Conservation (phyloP, 2,329 filamentous ascomycete genomes). For the Leptographium wingfieldii region DNA sequence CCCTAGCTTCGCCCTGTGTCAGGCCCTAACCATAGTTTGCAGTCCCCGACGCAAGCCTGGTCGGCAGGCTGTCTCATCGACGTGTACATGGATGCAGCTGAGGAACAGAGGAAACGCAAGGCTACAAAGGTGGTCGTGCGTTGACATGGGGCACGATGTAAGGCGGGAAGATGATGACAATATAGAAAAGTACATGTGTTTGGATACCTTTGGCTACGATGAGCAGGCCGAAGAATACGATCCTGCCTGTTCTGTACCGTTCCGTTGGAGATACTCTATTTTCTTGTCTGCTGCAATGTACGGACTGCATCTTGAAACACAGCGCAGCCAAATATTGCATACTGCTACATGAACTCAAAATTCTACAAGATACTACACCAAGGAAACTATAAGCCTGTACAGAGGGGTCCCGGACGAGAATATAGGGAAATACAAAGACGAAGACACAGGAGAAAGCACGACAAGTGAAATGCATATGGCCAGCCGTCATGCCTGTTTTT, state of each 20-base stretch:
- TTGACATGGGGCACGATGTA: not conserved
- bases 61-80: constrained; percentile 90
- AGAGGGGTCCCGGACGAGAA: not conserved
- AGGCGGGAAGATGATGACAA: not conserved
- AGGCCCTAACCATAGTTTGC: not conserved
- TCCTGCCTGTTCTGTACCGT: not conserved
- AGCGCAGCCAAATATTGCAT: not conserved
- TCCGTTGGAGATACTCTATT: not conserved
- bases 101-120: constrained; percentile 27
- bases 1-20: not conserved
- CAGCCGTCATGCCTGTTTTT: not conserved
- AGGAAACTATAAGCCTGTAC: not conserved
- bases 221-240: not conserved
- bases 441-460: not conserved
- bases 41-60: constrained; percentile 95
- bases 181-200: not conserved
- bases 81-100: constrained; percentile 80
- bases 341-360: not conserved
- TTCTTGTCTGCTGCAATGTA: not conserved
- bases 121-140: not conserved
- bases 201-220: not conserved
- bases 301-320: not conserved
- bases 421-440: not conserved
- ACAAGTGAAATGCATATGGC: not conserved
- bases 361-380: not conserved